Conservation (phyloP, 768 basidiomycete genomes). For the Coprinellus micaceus region DNA sequence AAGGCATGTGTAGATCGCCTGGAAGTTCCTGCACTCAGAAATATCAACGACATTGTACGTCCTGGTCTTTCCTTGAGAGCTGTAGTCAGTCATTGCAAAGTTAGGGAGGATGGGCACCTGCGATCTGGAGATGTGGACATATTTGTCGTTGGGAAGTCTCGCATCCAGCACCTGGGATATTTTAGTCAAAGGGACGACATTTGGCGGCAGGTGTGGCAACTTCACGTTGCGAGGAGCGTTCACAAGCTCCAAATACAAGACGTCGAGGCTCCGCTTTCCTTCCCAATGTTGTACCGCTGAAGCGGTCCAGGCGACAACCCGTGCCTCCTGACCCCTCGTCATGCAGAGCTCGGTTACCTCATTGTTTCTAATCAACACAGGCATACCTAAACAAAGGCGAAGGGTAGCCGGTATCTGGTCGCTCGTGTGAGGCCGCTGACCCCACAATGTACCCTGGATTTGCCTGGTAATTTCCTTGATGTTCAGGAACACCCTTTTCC, state of each 20-base stretch:
- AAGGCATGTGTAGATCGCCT: neutral
- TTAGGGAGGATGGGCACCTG: conserved; percentile 1
- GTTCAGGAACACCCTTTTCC: neutral
- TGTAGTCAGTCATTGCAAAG: conserved; percentile 7
- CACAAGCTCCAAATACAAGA: conserved; percentile 24
- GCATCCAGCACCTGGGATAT: neutral
- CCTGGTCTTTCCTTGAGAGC: conserved; percentile 6
- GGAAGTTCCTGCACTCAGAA: neutral
- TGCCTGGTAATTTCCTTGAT: neutral
- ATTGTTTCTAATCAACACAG: conserved; percentile 21
- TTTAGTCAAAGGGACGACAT: conserved; percentile 21
- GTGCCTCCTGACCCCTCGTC: conserved; percentile 9
- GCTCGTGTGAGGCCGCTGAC: neutral
- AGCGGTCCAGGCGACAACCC: conserved; percentile 15
- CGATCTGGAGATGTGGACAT: neutral
- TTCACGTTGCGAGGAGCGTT: conserved; percentile 20
- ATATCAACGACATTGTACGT: neutral
- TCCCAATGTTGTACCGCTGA: neutral
- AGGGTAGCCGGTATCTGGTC: conserved; percentile 18
- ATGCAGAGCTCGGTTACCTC: conserved; percentile 16
- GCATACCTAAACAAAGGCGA: conserved; percentile 18
- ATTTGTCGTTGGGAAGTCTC: neutral
- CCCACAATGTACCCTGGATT: neutral
- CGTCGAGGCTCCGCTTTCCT: conserved; percentile 15
- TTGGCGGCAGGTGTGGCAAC: conserved; percentile 23